A percentile compares a stretch with the other conserved stretches of the same genome.
Evolutionary conservation across 257 asterid species (phyloP).

Genomic region (Scutellaria barbata): DNA sequence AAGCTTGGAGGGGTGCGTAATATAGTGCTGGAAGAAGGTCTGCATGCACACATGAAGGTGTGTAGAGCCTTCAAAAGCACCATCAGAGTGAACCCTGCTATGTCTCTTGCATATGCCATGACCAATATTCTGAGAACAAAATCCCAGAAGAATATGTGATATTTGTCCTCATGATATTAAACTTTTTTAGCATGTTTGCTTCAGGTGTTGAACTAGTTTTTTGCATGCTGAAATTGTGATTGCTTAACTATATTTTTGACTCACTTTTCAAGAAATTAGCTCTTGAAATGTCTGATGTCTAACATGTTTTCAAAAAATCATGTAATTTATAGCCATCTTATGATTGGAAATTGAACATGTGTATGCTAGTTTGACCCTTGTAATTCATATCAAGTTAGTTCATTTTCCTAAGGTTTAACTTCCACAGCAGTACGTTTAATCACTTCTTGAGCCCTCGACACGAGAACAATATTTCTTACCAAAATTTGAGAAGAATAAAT

Average conservation of each 20-base stretch:
- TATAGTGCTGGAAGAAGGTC: slow-evolving; percentile 47
- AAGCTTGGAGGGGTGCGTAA: slow-evolving; percentile 47
- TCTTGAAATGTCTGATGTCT: too few relatives aligned
- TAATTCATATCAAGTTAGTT: not conserved
- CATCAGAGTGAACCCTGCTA: slow-evolving; percentile 50
- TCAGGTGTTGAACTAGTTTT: slow-evolving; percentile 36
- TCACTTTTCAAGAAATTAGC: too few relatives aligned
- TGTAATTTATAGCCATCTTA: not conserved
- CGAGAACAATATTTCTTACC: too few relatives aligned
- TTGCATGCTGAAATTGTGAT: too few relatives aligned
- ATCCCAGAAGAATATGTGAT: slow-evolving; percentile 35
- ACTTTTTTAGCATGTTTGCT: not conserved
- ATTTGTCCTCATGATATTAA: not conserved
- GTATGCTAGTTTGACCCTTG: not conserved
- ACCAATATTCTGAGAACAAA: slow-evolving; percentile 42
- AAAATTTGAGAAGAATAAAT: too few relatives aligned
- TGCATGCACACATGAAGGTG: slow-evolving; percentile 48
- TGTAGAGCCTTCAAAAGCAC: slow-evolving; percentile 43
- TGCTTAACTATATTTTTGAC: too few relatives aligned
- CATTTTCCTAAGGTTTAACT: not conserved
- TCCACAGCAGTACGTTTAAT: not conserved
- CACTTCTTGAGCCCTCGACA: too few relatives aligned
- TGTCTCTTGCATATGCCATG: slow-evolving; percentile 57
- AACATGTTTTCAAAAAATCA: not conserved
- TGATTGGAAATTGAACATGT: not conserved